A percentile compares a stretch with the other conserved stretches of the same genome.
Conservation (phyloP, 2,329 filamentous ascomycete species). For the Aspergillus hiratsukae region DNA sequence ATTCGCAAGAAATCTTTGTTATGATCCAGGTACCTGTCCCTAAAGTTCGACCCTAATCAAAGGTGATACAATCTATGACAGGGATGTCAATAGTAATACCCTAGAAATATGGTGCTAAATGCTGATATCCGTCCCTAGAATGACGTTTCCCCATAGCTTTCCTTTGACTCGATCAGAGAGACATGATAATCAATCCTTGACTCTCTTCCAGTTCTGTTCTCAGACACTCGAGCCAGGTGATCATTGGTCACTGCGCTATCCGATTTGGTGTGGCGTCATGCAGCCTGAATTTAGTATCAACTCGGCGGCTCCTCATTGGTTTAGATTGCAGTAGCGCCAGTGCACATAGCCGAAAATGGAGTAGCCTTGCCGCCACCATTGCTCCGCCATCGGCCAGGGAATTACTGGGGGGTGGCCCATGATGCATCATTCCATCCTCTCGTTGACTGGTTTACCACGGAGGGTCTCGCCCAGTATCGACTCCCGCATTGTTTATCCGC, state of each 20-base stretch:
- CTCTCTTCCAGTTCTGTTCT: constrained; percentile 2
- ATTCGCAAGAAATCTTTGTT: background rate
- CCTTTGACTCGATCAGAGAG: too few relatives aligned
- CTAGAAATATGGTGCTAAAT: background rate
- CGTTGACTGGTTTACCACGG: background rate
- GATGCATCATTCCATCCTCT: constrained; percentile 1
- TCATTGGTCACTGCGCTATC: constrained; percentile 22
- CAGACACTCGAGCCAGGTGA: constrained; percentile 13
- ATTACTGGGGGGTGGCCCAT: background rate
- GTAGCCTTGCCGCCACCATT: constrained; percentile 24
- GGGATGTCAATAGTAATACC: too few relatives aligned
- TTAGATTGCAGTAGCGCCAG: constrained; percentile 19
- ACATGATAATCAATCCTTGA: background rate
- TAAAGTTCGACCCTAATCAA: background rate
- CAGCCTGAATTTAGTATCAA: constrained; percentile 27
- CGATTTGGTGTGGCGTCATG: constrained; percentile 29
- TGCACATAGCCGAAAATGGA: constrained; percentile 20
- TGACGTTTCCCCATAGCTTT: background rate
- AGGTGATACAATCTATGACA: background rate
- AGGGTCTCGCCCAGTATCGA: constrained; percentile 1
- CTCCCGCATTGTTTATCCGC: background rate
- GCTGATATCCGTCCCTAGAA: background rate
- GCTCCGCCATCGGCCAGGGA: constrained; percentile 22
- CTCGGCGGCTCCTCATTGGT: constrained; percentile 19
- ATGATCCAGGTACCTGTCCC: background rate